These are phyloP conservation scores for Isabelozyma gotoi DNA, from an alignment of 805 yeast genomes.

Conservation along the genomic window DNA sequence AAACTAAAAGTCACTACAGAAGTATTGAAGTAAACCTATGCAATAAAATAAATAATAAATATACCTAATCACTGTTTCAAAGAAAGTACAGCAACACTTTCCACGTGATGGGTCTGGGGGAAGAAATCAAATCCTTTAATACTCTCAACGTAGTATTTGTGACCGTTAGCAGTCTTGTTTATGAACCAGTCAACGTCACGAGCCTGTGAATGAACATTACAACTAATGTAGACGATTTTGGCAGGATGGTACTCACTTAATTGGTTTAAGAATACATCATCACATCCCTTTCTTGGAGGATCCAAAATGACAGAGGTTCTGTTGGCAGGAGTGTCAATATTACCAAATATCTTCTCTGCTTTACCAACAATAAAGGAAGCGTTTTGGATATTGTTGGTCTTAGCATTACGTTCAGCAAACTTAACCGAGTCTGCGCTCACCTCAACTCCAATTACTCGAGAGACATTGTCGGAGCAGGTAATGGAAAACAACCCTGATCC, in stretches of 20 bases:
- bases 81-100: conserved; percentile 74
- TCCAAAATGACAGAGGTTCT: conserved; percentile 89
- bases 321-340: conserved; percentile 70
- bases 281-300: conserved; percentile 98
- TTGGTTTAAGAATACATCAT: conserved; percentile 81
- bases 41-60: background rate
- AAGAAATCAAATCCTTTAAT: conserved; percentile 95
- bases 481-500: conserved; percentile 94
- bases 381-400: conserved; percentile 69
- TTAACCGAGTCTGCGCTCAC: conserved; percentile 87
- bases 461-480: conserved; percentile 79
- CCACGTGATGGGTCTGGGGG: conserved; percentile 93
- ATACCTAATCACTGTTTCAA: conserved; percentile 8
- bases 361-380: conserved; percentile 87
- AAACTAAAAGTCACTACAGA: background rate
- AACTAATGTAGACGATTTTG: conserved; percentile 88
- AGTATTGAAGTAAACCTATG: background rate
- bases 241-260: conserved; percentile 80
- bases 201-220: conserved; percentile 98
- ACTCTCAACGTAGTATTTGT: conserved; percentile 69
- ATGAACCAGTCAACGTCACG: conserved; percentile 86
- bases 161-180: conserved; percentile 61
- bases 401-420: conserved; percentile 83
- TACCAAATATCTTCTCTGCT: conserved; percentile 85
- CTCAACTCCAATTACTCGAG: conserved; percentile 88